These are phyloP conservation scores for Arabidopsis hybrid DNA, from an alignment of 441 rosid species.

Conservation along the genomic window DNA sequence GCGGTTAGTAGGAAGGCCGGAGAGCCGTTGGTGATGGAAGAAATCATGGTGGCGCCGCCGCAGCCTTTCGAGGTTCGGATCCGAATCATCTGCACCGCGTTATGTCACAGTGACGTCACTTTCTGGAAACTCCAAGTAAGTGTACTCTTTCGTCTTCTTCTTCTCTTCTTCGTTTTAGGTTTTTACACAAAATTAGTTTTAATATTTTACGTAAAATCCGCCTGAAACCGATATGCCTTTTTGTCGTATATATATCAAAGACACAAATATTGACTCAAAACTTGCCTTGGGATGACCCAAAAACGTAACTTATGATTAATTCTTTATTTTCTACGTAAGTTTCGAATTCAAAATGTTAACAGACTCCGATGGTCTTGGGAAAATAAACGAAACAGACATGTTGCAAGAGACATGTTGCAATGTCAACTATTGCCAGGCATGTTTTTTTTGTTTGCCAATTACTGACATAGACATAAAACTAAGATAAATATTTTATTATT, in stretches of 20 bases:
- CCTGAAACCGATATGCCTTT: background rate
- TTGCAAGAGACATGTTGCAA: too few relatives aligned
- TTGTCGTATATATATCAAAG: background rate
- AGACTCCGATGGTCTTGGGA: too few relatives aligned
- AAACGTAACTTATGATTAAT: background rate
- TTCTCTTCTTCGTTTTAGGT: background rate
- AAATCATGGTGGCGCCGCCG: constrained; percentile 77
- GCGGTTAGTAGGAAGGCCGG: constrained; percentile 73
- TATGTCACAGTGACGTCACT: constrained; percentile 77
- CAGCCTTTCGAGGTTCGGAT: constrained; percentile 73
- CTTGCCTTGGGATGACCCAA: too few relatives aligned
- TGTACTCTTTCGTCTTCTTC: constrained; percentile 33
- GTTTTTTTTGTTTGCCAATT: too few relatives aligned
- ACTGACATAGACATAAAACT: too few relatives aligned
- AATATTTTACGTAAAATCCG: background rate
- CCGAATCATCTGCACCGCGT: constrained; percentile 73
- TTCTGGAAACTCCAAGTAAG: constrained; percentile 70
- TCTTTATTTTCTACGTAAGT: background rate
- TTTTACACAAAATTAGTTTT: background rate
- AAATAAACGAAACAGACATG: too few relatives aligned
- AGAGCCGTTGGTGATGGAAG: constrained; percentile 78
- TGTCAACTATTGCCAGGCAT: too few relatives aligned
- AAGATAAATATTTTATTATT: too few relatives aligned
- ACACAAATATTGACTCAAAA: background rate
- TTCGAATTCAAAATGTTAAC: background rate